phyloP scores from a whole-genome alignment of 2,329 filamentous ascomycete species.

The Escovopsis weberi region DNA sequence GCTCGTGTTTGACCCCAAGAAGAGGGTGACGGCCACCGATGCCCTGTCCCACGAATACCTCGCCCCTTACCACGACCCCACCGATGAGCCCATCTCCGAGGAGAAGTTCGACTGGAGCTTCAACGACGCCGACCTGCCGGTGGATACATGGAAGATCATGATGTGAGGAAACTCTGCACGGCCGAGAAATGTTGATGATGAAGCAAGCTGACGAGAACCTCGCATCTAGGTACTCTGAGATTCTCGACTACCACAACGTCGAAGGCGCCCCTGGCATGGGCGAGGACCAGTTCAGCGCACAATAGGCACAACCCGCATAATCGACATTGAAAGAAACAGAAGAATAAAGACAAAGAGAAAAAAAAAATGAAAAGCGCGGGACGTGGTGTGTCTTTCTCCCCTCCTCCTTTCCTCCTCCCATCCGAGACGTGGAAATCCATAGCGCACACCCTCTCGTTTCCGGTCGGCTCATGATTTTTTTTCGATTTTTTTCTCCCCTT shows the following conservation, averaged over 20 bases:
- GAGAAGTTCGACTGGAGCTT: conserved; percentile 99
- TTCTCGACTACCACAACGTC: conserved; percentile 95
- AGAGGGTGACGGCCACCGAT: conserved; percentile 74
- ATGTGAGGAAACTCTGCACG: conserved; percentile 49
- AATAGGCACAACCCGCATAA: conserved; percentile 19
- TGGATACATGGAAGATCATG: conserved; percentile 99
- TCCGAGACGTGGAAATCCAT: no score
- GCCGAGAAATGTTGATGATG: background rate
- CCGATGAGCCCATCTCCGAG: conserved; percentile 85
- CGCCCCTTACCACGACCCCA: conserved; percentile 90
- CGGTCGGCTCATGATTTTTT: no score
- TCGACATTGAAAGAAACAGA: no score
- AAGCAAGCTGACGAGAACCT: no score
- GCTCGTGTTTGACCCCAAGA: conserved; percentile 98
- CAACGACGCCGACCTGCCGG: conserved; percentile 91
- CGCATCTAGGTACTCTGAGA: conserved; percentile 80
- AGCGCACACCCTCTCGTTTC: no score
- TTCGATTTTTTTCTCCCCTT: no score
- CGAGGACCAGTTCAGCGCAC: conserved; percentile 23
- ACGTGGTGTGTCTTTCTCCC: no score
- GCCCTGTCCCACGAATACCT: conserved; percentile 88
- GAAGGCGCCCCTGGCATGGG: conserved; percentile 36
- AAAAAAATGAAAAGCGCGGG: no score
- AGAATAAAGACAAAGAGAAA: no score
- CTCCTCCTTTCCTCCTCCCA: no score